A percentile compares a stretch with the other conserved stretches of the same genome.
Evolutionary conservation across 1,139 yeast species (phyloP).

Genomic region (Kluyveromyces sp.): DNA sequence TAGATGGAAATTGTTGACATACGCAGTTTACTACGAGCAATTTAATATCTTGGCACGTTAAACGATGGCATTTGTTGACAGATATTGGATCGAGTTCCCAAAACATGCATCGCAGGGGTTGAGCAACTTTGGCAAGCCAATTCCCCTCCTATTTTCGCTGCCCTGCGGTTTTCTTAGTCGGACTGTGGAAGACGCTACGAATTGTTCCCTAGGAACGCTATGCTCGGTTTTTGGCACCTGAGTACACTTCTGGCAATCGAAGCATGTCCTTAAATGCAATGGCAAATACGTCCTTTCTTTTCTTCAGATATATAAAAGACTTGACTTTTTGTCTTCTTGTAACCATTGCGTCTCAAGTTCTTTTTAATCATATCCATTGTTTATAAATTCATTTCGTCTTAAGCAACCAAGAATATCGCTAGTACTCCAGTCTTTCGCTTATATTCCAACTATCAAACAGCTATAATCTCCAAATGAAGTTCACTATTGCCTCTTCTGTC

Average conservation of each 20-base stretch:
- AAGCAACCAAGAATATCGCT: too few relatives aligned
- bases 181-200: too few relatives aligned
- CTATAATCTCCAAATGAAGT: neutral
- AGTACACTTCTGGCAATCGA: neutral
- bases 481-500: neutral
- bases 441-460: neutral
- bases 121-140: neutral
- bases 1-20: too few relatives aligned
- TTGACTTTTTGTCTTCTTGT: neutral
- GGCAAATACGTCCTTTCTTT: neutral
- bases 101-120: neutral
- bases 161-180: neutral
- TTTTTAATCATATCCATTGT: too few relatives aligned
- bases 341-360: too few relatives aligned
- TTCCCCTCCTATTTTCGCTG: neutral
- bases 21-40: too few relatives aligned
- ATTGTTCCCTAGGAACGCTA: neutral
- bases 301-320: neutral
- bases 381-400: too few relatives aligned
- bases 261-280: neutral
- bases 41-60: too few relatives aligned
- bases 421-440: neutral
- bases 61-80: neutral
- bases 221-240: neutral
- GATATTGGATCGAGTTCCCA: neutral